These are phyloP conservation scores for Thielaviopsis euricoi DNA, from an alignment of 2,329 filamentous ascomycete species.

Conservation along the genomic window DNA sequence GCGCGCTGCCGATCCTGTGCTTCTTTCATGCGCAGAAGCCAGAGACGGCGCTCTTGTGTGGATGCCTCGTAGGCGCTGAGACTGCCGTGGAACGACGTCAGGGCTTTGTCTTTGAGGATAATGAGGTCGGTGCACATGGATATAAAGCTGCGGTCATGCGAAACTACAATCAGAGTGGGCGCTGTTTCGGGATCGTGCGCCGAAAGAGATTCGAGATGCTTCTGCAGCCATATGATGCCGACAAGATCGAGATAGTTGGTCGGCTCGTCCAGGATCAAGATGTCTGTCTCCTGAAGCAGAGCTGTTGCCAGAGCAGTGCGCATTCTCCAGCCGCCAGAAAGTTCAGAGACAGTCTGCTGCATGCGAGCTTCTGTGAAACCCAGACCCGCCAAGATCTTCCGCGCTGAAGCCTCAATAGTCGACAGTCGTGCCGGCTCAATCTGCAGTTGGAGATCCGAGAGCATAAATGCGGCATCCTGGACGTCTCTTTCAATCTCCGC, in stretches of 20 bases:
- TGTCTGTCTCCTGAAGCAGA: slow-evolving; percentile 56
- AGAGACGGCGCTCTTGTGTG: slow-evolving; percentile 47
- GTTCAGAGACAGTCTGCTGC: slow-evolving; percentile 39
- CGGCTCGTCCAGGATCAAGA: slow-evolving; percentile 71
- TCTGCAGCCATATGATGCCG: slow-evolving; percentile 72
- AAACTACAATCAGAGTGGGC: slow-evolving; percentile 60
- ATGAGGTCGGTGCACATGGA: slow-evolving; percentile 64
- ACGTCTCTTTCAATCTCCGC: slow-evolving; percentile 46
- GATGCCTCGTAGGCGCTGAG: slow-evolving; percentile 55
- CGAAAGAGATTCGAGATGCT: slow-evolving; percentile 44
- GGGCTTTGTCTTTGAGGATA: slow-evolving; percentile 53
- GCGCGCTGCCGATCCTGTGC: slow-evolving; percentile 66
- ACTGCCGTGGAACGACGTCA: slow-evolving; percentile 62
- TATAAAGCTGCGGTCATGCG: slow-evolving; percentile 70
- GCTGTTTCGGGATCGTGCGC: slow-evolving; percentile 28
- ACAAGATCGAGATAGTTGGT: slow-evolving; percentile 76
- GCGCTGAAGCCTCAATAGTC: slow-evolving; percentile 48
- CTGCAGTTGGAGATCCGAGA: slow-evolving; percentile 51
- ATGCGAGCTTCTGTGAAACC: slow-evolving; percentile 52
- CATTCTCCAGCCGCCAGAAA: slow-evolving; percentile 70
- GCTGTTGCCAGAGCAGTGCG: slow-evolving; percentile 47
- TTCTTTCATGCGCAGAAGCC: slow-evolving; percentile 61
- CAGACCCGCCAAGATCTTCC: slow-evolving; percentile 49
- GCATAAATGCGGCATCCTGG: slow-evolving; percentile 50
- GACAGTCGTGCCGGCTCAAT: slow-evolving; percentile 49